Percentiles rank a stretch among this genome's conserved stretches.
Conservation (phyloP, 345 rosid species). For the Turritis glabra region DNA sequence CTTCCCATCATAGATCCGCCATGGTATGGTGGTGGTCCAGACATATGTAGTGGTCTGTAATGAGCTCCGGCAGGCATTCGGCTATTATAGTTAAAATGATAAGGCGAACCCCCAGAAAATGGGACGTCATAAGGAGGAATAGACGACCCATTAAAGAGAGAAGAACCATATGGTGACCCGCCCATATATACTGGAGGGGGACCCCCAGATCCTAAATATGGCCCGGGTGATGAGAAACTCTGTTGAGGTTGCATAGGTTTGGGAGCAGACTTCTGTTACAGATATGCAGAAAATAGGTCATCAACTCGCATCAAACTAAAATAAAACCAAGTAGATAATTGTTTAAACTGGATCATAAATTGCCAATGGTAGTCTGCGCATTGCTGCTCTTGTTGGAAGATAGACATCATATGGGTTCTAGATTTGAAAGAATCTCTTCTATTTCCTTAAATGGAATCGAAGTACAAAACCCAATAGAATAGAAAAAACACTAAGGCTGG, state of each 20-base stretch:
- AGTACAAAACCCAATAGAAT: not conserved
- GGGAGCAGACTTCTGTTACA: conserved; percentile 73
- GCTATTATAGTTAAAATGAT: conserved; percentile 73
- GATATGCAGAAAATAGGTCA: conserved; percentile 14
- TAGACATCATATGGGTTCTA: not conserved
- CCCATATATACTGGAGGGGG: conserved; percentile 88
- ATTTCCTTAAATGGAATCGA: not conserved
- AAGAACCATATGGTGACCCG: conserved; percentile 87
- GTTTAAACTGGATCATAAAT: not conserved
- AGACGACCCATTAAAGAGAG: conserved; percentile 75
- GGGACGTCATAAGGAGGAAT: conserved; percentile 88
- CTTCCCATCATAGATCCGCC: conserved; percentile 87
- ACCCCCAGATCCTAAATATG: conserved; percentile 75
- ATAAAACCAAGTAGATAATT: not conserved
- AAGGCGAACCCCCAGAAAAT: conserved; percentile 89
- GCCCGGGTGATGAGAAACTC: conserved; percentile 65
- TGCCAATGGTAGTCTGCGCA: not conserved
- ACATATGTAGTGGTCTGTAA: conserved; percentile 73
- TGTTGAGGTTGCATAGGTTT: conserved; percentile 74
- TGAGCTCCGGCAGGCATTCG: conserved; percentile 85
- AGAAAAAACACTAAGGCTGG: not conserved
- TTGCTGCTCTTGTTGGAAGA: not conserved
- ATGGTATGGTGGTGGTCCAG: conserved; percentile 87
- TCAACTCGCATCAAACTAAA: not conserved
- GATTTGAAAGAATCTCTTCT: not conserved